Evolutionary conservation across 768 basidiomycete genomes (phyloP), one percentile per base, ranked within the genome.

Genomic region (Steccherinum ochraceum): DNA sequence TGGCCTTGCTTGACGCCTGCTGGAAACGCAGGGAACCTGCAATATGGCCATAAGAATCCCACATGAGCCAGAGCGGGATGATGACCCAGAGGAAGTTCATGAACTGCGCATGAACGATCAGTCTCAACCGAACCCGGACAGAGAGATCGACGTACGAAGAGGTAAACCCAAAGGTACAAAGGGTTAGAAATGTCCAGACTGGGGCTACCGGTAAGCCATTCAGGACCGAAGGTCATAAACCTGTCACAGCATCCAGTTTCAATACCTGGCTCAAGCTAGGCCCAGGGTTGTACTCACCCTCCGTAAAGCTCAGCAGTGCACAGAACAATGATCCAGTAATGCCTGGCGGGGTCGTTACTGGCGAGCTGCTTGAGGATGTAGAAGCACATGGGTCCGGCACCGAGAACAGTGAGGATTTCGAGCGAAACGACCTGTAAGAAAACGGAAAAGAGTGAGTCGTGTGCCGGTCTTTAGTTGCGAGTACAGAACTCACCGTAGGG

Each of bases 201-300:
- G 0, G 82, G 80, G 59, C 79, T 86, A 18, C 86, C 87, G 1
- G 77, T 82, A 45, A 92, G 69, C 88, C 88, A 91, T 67, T 91
- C 89, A 0, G 89, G 89, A 60, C 82, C 84, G 68, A 92, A 92
- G 2, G 89, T 92, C 89, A 92, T 90, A 83, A 83, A 90, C 13
- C 63, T 64, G 18, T n/a, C n/a, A n/a, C n/a, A n/a, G 23, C 16
- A 45, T 2, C 7, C 45, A n/a, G 11, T 44, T 16, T 20, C 12
- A n/a, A 2, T 3, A 5, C n/a, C 24, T 30, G 30, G 16, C 49
- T 40, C 11, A 12, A 2, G 4, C 7, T 23, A 19, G 26, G 5
- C 7, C 21, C 16, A 35, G 40, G 48, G 26, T 4, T 40, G 12
- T 24, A 63, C 75, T 40, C 44, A 87, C 80, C 84, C 84, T 58